Evolutionary conservation across 2,329 filamentous ascomycete genomes (phyloP), one percentile per base, ranked within the genome.

Genomic region (Aspergillus pseudoterreus): DNA sequence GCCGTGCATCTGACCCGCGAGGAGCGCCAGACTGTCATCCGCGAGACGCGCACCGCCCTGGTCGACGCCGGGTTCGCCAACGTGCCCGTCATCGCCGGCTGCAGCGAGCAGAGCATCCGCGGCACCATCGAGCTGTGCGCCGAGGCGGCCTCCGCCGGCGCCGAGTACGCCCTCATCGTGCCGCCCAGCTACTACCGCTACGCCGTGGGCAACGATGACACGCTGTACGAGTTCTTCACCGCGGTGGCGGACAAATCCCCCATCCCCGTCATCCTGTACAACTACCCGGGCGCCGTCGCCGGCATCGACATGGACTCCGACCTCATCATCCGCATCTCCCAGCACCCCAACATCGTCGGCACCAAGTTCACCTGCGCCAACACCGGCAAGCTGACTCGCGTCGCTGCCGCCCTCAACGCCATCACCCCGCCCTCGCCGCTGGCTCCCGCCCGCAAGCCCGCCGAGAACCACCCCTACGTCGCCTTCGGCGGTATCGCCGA

Each of bases 311-410:
- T 95, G 82, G 89, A 94, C 78, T 92, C 87, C 52, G 90, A 95
- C 68, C 80, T 92, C 53, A 82, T 95, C 63, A 90, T 94, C 75
- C 82, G 81, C 67, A 82, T 95, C 35, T 87, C 86, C 42, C 75
- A 84, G 67, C 90, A 95, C 73, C 83, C 85, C 58, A 95, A 95
- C 73, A 90, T 95, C 64, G 76, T 91, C 56, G 90, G 90, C 56
- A 92, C 89, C 50, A 95, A 95, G 72, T 95, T 95, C 78, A 95
- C 90, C 38, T 95, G 90, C 69, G 90, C 88, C 58, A 94, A 90
- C 77, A 94, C 89, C 1, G 90, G 90, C 57, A 95, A 95, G 75
- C 80, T 95, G 58, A 92, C 90, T 11, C 85, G 90, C 30, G 88
- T 95, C 4, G 89, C 90, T 6, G 73, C 81, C 12, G 88, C 84